Evolutionary conservation across 1,284 basidiomycete species (phyloP), one percentile per base, ranked within the genome.

Genomic region (Marasmius fiardii): DNA sequence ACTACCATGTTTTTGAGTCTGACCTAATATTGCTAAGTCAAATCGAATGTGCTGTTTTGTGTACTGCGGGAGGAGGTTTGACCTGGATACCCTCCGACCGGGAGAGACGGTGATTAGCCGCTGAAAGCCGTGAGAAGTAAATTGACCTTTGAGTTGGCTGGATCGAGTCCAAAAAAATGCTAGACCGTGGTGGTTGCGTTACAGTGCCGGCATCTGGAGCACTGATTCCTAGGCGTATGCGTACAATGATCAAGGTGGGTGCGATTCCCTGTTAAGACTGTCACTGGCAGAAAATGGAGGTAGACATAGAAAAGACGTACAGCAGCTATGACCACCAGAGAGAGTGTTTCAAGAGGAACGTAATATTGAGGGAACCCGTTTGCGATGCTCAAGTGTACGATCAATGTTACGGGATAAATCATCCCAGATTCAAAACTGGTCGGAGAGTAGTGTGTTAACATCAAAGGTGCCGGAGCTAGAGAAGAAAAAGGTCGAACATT

Each of bases 401-500:
- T 31, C 16, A 48, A 12, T 11, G 16, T 31, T 6, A 48, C 4
- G 12, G 45, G 45, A 31, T 48, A 48, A 31, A 48, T 26, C 26
- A 48, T 48, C 18, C 45, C 45, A 48, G 45, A 48, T 48, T 48
- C 45, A n/a, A 48, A 24, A 18, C 45, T 48, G 14, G 4, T 24
- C 4, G 4, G 14, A 45, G 24, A 28, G 6, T 6, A 28, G n/a
- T 26, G 7, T 16, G 28, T 26, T 8, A 10, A 16, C 8, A 14
- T 39, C 16, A 14, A 14, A 14, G 18, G 16, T 4, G 37, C 5
- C 5, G 18, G 37, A 39, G 12, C 16, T 39, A 39, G 18, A 20
- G 8, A 35, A 8, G 34, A 35, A 35, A 14, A 39, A 4, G 37
- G 16, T 39, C 20, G 16, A 16, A 41, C 39, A 41, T 41, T 4